Conservation (phyloP, 2,329 filamentous ascomycete genomes). For the Penicillium freii region DNA sequence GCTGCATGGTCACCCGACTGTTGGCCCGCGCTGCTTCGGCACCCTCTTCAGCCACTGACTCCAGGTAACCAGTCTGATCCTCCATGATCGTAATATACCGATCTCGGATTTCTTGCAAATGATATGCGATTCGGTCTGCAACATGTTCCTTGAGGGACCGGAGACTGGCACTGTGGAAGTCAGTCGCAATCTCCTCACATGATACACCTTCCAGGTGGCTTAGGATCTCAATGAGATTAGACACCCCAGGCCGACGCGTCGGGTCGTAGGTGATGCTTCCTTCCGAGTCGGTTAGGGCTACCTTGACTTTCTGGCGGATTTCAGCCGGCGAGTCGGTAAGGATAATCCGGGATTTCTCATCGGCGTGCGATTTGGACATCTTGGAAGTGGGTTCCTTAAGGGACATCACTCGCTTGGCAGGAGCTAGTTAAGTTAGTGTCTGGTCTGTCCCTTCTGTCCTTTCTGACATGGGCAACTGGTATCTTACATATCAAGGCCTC, state of each 20-base stretch:
- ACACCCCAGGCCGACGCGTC: conserved; percentile 69
- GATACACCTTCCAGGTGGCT: conserved; percentile 59
- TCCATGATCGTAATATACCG: conserved; percentile 32
- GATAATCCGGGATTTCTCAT: conserved; percentile 72
- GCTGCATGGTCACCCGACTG: conserved; percentile 33
- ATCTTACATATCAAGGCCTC: conserved; percentile 68
- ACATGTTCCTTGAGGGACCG: conserved; percentile 64
- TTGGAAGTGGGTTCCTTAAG: conserved; percentile 73
- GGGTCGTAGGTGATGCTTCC: conserved; percentile 71
- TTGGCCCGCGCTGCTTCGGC: conserved; percentile 33
- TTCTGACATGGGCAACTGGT: neutral
- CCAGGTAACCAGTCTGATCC: conserved; percentile 29
- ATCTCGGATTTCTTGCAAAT: conserved; percentile 37
- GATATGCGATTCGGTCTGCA: conserved; percentile 44
- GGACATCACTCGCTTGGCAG: conserved; percentile 85
- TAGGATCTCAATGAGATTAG: conserved; percentile 82
- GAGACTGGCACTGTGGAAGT: conserved; percentile 50
- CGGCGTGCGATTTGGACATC: conserved; percentile 87
- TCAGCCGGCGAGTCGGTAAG: conserved; percentile 67
- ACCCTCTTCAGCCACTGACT: conserved; percentile 33
- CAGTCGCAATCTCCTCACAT: conserved; percentile 48
- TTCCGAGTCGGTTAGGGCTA: conserved; percentile 73
- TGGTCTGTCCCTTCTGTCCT: neutral
- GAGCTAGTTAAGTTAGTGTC: conserved; percentile 51
- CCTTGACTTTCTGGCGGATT: conserved; percentile 68